These are phyloP conservation scores for Monosporascus sp. DNA, from an alignment of 2,329 filamentous ascomycete species.

Conservation along the genomic window DNA sequence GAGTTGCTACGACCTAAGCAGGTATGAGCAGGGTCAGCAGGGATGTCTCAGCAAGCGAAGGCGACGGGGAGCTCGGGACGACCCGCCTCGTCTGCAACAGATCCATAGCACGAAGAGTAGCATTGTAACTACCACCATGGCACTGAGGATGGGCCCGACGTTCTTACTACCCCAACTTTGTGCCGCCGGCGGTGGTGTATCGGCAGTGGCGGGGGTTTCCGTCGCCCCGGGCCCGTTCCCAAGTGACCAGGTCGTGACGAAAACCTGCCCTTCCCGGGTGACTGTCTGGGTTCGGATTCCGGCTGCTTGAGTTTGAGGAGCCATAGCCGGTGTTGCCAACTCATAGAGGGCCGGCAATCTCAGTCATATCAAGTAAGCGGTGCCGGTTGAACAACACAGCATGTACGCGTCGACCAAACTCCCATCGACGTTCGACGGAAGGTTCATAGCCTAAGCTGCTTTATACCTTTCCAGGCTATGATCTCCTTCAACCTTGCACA, in stretches of 20 bases:
- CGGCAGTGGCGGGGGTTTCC: conserved; percentile 9
- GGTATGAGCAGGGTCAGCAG: neutral
- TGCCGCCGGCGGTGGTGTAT: conserved; percentile 5
- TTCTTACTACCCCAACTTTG: conserved; percentile 1
- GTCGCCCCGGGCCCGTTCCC: conserved; percentile 15
- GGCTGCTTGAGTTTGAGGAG: neutral
- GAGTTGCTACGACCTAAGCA: conserved; percentile 7
- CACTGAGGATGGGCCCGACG: conserved; percentile 23
- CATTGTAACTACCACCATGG: conserved; percentile 16
- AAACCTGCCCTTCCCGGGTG: conserved; percentile 12
- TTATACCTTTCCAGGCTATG: no score
- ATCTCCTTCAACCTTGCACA: no score
- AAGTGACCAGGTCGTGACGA: conserved; percentile 18
- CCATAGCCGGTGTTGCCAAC: conserved; percentile 1
- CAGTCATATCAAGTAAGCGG: no score
- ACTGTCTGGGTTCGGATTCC: conserved; percentile 21
- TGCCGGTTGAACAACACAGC: no score
- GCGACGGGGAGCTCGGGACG: neutral
- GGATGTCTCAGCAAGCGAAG: neutral
- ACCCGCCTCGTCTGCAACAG: conserved; percentile 19
- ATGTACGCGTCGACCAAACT: no score
- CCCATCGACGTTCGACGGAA: no score
- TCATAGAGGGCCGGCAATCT: no score
- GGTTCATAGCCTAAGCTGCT: no score
- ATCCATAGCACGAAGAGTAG: conserved; percentile 19